Evolutionary conservation across 768 basidiomycete genomes (phyloP).

Genomic region (Lactifluus piperatus): DNA sequence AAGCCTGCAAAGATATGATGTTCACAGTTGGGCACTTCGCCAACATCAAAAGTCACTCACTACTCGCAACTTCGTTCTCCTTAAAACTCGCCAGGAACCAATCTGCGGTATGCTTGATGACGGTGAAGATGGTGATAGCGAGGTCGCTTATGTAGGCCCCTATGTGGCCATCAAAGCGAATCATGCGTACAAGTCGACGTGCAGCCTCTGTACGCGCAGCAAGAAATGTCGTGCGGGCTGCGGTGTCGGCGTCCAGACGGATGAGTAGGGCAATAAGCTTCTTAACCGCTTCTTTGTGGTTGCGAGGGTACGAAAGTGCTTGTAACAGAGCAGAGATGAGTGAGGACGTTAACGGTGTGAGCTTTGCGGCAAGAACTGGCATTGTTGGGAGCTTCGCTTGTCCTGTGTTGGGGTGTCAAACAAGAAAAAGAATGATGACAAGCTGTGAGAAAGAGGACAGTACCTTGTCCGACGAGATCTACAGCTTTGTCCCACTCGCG

Average conservation of each 20-base stretch:
- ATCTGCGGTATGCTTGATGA: slow-evolving; percentile 94
- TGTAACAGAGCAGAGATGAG: slow-evolving; percentile 63
- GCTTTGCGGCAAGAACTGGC: slow-evolving; percentile 47
- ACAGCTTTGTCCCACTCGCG: slow-evolving; percentile 86
- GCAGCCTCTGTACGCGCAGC: slow-evolving; percentile 69
- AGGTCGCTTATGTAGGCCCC: slow-evolving; percentile 80
- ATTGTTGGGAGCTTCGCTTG: slow-evolving; percentile 50
- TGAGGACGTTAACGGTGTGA: slow-evolving; percentile 56
- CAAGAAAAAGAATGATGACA: neutral
- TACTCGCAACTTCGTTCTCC: slow-evolving; percentile 89
- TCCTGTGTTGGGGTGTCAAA: slow-evolving; percentile 30
- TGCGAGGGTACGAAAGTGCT: slow-evolving; percentile 63
- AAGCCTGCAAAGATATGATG: slow-evolving; percentile 48
- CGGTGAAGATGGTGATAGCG: slow-evolving; percentile 83
- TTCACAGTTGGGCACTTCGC: neutral
- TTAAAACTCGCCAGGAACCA: slow-evolving; percentile 96
- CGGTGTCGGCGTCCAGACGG: slow-evolving; percentile 65
- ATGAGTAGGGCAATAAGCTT: slow-evolving; percentile 63
- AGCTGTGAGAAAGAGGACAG: neutral
- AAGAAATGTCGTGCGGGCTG: slow-evolving; percentile 79
- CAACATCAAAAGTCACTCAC: slow-evolving; percentile 39
- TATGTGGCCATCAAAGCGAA: slow-evolving; percentile 85
- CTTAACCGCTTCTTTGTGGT: slow-evolving; percentile 70
- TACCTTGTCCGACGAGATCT: slow-evolving; percentile 77
- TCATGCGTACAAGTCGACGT: slow-evolving; percentile 69